phyloP scores from a whole-genome alignment of 805 yeast species.

The Pichia paraexigua region DNA sequence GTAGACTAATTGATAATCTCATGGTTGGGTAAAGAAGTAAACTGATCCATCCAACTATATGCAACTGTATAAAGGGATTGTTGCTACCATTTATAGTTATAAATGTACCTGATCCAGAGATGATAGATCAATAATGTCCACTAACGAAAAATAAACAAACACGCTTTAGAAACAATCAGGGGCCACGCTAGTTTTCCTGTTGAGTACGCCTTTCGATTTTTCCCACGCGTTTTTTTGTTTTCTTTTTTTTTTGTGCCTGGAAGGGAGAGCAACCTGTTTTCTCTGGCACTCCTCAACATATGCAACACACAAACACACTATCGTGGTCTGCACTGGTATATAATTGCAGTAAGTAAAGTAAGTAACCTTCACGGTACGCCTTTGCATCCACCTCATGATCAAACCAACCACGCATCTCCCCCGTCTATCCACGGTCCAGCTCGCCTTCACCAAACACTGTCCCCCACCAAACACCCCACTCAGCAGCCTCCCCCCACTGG shows the following conservation, averaged over 20 bases:
- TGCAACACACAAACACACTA: too few relatives aligned
- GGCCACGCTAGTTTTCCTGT: not conserved
- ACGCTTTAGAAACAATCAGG: not conserved
- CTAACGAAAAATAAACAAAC: not conserved
- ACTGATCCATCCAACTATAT: too few relatives aligned
- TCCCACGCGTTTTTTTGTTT: too few relatives aligned
- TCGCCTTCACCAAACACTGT: conserved; percentile 38
- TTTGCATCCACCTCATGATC: too few relatives aligned
- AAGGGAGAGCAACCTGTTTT: too few relatives aligned
- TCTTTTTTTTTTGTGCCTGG: too few relatives aligned
- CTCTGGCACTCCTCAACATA: too few relatives aligned
- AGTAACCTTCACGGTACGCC: too few relatives aligned
- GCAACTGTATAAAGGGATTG: not conserved
- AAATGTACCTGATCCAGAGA: not conserved
- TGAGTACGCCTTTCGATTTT: too few relatives aligned
- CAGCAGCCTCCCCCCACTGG: conserved; percentile 41
- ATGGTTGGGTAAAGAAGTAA: not conserved
- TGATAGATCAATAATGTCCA: not conserved
- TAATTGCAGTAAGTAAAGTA: too few relatives aligned
- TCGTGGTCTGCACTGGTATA: too few relatives aligned
- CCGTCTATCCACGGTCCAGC: not conserved
- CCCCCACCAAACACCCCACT: conserved; percentile 2
- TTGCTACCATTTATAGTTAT: not conserved
- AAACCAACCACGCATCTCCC: not conserved
- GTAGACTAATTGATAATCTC: not conserved